These are phyloP conservation scores for Rhododendron molle DNA, from an alignment of 148 eudicot species.

Conservation along the genomic window DNA sequence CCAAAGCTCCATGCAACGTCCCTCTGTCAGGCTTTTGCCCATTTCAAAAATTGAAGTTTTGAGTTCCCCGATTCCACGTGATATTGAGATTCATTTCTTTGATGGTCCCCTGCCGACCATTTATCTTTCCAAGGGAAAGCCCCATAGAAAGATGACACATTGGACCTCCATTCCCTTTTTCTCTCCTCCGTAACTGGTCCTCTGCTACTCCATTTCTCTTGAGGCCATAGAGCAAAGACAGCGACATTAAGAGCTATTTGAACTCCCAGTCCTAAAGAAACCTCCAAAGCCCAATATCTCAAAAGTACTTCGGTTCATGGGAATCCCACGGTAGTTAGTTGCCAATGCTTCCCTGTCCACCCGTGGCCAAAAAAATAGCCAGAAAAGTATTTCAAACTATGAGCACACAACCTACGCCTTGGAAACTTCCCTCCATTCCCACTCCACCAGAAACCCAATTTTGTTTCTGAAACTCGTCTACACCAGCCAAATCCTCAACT, in stretches of 20 bases:
- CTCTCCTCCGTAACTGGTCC: not conserved
- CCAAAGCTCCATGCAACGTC: not conserved
- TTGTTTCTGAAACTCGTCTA: not conserved
- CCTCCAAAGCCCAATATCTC: not conserved
- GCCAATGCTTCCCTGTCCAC: not conserved
- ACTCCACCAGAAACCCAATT: not conserved
- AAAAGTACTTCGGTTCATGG: not conserved
- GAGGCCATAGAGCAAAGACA: not conserved
- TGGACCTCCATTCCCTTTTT: not conserved
- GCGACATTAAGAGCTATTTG: not conserved
- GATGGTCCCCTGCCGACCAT: not conserved
- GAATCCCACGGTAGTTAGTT: not conserved
- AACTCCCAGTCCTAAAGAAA: not conserved
- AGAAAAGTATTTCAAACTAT: not conserved
- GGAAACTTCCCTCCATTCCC: not conserved
- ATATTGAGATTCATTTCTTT: not conserved
- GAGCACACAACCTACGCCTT: not conserved
- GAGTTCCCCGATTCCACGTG: not conserved
- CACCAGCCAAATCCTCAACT: not conserved
- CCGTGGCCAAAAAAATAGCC: not conserved
- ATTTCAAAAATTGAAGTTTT: not conserved
- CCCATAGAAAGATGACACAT: not conserved
- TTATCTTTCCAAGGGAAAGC: not conserved
- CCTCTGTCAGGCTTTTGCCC: not conserved
- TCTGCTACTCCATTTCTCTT: not conserved